Evolutionary conservation across 1,284 basidiomycete genomes (phyloP).

Genomic region (Phellopilus nigrolimitatus): DNA sequence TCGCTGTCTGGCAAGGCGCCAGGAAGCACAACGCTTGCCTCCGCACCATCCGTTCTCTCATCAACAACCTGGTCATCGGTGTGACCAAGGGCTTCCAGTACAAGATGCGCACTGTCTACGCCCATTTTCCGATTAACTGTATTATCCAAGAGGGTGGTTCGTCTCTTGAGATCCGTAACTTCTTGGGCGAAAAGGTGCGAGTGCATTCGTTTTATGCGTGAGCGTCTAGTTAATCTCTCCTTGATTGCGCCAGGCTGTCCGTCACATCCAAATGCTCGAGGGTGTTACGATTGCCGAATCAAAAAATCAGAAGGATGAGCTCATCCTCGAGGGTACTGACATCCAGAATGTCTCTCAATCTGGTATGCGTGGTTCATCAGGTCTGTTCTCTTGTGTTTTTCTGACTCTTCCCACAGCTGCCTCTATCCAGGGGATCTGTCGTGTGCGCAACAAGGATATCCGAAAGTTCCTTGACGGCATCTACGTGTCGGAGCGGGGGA

Average conservation of each 20-base stretch:
- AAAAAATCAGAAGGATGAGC: conserved; percentile 94
- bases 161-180: conserved; percentile 95
- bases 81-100: conserved; percentile 99
- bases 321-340: conserved; percentile 91
- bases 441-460: conserved; percentile 98
- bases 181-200: conserved; percentile 88
- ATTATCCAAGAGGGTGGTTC: conserved; percentile 85
- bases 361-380: conserved; percentile 47
- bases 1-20: conserved; percentile 97
- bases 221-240: not conserved
- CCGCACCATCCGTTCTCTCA: conserved; percentile 91
- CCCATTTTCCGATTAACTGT: conserved; percentile 99
- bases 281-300: conserved; percentile 89
- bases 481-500: conserved; percentile 86
- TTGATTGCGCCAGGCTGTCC: conserved; percentile 60
- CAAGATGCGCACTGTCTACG: conserved; percentile 99
- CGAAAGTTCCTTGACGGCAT: conserved; percentile 92
- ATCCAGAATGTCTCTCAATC: conserved; percentile 95
- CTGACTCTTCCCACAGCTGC: conserved; percentile 54
- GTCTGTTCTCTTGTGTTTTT: not conserved
- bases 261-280: conserved; percentile 88
- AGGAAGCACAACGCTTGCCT: conserved; percentile 99
- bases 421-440: conserved; percentile 90
- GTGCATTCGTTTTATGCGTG: not conserved
- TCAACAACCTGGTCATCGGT: conserved; percentile 97